Base-by-base conservation (phyloP, 2,329 filamentous ascomycete genomes). In the Fusarium sp. region DNA sequence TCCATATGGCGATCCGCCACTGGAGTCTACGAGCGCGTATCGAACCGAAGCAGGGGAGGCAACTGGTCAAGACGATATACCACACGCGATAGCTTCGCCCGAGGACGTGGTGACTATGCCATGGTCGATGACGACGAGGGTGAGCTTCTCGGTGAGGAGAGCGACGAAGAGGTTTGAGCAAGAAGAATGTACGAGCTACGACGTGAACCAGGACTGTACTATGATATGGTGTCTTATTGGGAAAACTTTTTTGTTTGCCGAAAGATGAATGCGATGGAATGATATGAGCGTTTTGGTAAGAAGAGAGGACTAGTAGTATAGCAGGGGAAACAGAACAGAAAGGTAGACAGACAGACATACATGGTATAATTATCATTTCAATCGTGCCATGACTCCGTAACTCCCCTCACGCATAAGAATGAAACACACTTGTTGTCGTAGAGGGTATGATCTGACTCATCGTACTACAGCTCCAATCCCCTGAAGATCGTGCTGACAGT, bases 61-160 rank as follows among this genome's bases (percentile, higher is more conserved):
- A 74, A 74, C 75, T 87, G 87, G 82, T 88, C 89, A 39, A 86
- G 92, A 68, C 90, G 92, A 62, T 99, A 97, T 81, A 96, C 95
- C 22, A 97, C 93, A 55, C 87, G 97, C 66, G 93, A 93, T 78
- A 95, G 93, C 69, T 99, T 99, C 83, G 93, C 95, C 10, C 89
- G 95, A 63, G 92, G 94, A 3, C 89, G 93, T 62, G 92, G 93
- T n/a, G 94, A 97, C 81, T 98, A 98, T 81, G 90, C 91, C 22
- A 88, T 92, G 77, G 94, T 97, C 57, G 95, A 97, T 77, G 93
- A 96, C 56, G 96, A 98, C 79, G 96, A 98, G 81, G 95, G 95
- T 54, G 95, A 98, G 85, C 85, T 99, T 75, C 84, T 99, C 39
- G 96, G 96, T 2, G 95, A 98, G 75, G 95, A 97, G 67, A 95